A percentile compares a stretch with the other conserved stretches of the same genome.
phyloP scores from a whole-genome alignment of 106 monocot species.

The Dendrobium nobile region DNA sequence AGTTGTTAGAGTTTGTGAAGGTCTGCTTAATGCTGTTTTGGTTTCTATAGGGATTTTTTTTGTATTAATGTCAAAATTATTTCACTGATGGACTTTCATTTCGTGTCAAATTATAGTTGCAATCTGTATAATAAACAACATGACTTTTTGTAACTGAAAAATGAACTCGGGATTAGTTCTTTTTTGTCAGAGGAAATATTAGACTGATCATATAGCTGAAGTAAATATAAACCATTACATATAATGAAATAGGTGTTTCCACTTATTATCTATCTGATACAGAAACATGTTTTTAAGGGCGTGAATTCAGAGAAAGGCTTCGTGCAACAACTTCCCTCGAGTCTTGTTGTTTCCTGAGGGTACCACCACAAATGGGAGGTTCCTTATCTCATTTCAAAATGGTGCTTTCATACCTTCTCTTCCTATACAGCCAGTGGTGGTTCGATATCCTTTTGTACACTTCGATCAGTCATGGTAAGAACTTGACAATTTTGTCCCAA shows the following conservation, averaged over 20 bases:
- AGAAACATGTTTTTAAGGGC: slow-evolving; percentile 64
- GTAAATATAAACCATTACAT: neutral
- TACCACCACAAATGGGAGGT: slow-evolving; percentile 91
- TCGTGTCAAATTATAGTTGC: neutral
- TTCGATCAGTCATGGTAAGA: slow-evolving; percentile 82
- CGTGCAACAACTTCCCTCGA: slow-evolving; percentile 65
- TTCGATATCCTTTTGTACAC: slow-evolving; percentile 86
- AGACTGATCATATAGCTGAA: neutral
- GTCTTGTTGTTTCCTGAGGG: slow-evolving; percentile 93
- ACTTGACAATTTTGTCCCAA: neutral
- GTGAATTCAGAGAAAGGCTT: slow-evolving; percentile 97
- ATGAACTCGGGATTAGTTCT: neutral
- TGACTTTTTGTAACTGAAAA: neutral
- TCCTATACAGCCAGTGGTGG: slow-evolving; percentile 82
- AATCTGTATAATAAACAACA: neutral
- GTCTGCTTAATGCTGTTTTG: neutral
- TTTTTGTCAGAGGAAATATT: neutral
- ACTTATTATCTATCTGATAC: slow-evolving; percentile 77
- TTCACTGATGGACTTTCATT: neutral
- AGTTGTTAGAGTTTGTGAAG: neutral
- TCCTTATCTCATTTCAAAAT: slow-evolving; percentile 83
- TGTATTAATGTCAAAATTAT: neutral
- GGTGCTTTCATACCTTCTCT: slow-evolving; percentile 87
- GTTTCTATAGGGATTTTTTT: slow-evolving; percentile 2
- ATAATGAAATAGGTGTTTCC: neutral